Base-by-base conservation (phyloP, 352 stramenopile genomes). In the Pythium phragmiticola region DNA sequence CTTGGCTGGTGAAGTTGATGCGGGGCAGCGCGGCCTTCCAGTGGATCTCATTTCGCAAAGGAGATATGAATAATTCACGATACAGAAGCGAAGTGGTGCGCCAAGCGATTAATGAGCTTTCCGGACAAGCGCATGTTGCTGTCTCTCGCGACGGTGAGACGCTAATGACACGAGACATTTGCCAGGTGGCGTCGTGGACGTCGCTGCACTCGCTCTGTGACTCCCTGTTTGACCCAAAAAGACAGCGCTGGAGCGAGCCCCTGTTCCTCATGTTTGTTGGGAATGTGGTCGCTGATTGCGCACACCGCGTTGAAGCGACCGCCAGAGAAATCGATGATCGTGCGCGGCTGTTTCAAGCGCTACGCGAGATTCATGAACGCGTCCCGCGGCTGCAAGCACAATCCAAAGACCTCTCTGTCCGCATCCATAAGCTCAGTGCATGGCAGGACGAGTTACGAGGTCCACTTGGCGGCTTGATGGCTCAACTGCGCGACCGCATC, bases 1-100 rank as follows among this genome's bases (percentile, higher is more conserved):
- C 7, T 2, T 46, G 26, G n/a, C 34, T 70, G 3, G 4, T 48
- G 4, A 50, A 62, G n/a, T 43, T 61, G 23, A 52, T 66, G 41
- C 49, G 57, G 23, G 16, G 17, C 12, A 70, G 64, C 34, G 43
- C 47, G 2, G 12, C 52, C 3, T 70, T 70, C n/a, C 57, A 70
- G 37, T 70, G 64, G 64, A 12, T 61, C 9, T 50, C 30, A 7
- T 50, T 69, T 17, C 37, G n/a, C 2, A 43, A 42, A 7, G 17
- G 30, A 36, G 26, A 63, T n/a, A 19, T 12, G 4, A 42, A 68
- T 8, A 26, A 21, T 19, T 2, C 23, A 21, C 45, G 49, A 13
- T 69, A 69, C 21, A 39, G 43, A 23, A 14, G n/a, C 9, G 55
- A 69, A 48, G 49, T 65, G 9, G 21, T 57, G 3, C n/a, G 41